Evolutionary conservation across 495 filamentous ascomycete species (phyloP), one percentile per base, ranked within the genome.

Genomic region (Penicillium longicatenatum): DNA sequence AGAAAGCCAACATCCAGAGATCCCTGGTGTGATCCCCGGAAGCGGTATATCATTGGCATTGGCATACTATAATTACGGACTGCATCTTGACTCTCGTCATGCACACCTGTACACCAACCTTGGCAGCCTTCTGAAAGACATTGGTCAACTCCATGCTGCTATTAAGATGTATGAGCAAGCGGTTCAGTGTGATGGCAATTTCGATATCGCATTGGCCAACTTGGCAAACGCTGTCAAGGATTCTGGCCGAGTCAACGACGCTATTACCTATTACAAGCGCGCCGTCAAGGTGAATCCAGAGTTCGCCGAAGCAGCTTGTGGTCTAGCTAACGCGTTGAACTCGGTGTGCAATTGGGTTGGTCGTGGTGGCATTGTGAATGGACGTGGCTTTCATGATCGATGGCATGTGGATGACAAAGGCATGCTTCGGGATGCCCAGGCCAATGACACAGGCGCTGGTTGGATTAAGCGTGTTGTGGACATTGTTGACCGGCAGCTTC

Each of bases 91-190:
- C 65, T 75, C 85, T 2, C 87, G 86, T 47, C 95, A 99, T 76
- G 95, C 96, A n/a, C 94, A 99, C 72, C 84, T 99, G 16, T 97
- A 96, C 68, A 99, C 94, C 1, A 99, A 99, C 54, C 77, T 99
- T 3, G 94, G 94, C 3, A 98, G 95, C 65, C 72, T 99, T 30
- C 82, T 98, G 30, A 99, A 99, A 66, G 94, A 99, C 64, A 95
- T 98, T 63, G 93, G 95, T 0, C 94, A 98, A 62, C 82, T 98
- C 10, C 83, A 87, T 41, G 84, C 91, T 45, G 95, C 94, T 9
- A 96, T 99, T 59, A 86, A 87, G 54, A 99, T 98, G 94, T 99
- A 99, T 62, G 92, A 98, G 73, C 86, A 91, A 61, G 94, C 94
- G 8, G 94, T 99, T 37, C 79, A 83, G 1, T 98, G 92, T 69